Conservation (phyloP, 1,284 basidiomycete species). For the Stereum hirsutum region DNA sequence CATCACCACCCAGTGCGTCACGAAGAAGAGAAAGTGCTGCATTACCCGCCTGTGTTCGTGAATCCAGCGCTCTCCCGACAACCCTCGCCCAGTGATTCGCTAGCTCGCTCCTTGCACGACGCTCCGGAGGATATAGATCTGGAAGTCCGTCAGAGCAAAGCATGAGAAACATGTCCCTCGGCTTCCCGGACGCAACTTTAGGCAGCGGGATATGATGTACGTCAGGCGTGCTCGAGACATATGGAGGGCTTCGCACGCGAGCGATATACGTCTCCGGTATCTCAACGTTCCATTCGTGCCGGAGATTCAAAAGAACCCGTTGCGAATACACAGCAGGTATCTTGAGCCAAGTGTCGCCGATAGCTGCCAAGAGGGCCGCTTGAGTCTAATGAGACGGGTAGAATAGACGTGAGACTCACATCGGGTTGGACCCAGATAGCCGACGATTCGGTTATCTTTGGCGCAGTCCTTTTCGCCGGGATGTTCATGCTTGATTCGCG, state of each 20-base stretch:
- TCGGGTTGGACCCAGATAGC: conserved; percentile 57
- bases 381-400: not conserved
- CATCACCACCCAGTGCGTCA: conserved; percentile 47
- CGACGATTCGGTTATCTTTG: conserved; percentile 45
- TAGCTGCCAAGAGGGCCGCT: conserved; percentile 26
- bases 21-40: conserved; percentile 43
- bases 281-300: conserved; percentile 37
- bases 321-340: conserved; percentile 47
- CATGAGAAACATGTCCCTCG: conserved; percentile 26
- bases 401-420: conserved; percentile 26
- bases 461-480: conserved; percentile 42
- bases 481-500: conserved; percentile 42
- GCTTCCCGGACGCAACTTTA: conserved; percentile 5
- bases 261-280: conserved; percentile 29
- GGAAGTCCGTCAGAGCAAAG: conserved; percentile 50
- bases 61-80: conserved; percentile 19
- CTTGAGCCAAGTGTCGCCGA: conserved; percentile 59
- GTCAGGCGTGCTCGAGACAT: conserved; percentile 44
- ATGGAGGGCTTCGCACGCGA: conserved; percentile 49
- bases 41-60: conserved; percentile 21
- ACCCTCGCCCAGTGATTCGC: conserved; percentile 32
- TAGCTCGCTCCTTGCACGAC: conserved; percentile 23
- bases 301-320: conserved; percentile 37
- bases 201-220: conserved; percentile 29
- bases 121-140: conserved; percentile 43